phyloP scores from a whole-genome alignment of 2,329 filamentous ascomycete species.

The Cercospora brassicicola region DNA sequence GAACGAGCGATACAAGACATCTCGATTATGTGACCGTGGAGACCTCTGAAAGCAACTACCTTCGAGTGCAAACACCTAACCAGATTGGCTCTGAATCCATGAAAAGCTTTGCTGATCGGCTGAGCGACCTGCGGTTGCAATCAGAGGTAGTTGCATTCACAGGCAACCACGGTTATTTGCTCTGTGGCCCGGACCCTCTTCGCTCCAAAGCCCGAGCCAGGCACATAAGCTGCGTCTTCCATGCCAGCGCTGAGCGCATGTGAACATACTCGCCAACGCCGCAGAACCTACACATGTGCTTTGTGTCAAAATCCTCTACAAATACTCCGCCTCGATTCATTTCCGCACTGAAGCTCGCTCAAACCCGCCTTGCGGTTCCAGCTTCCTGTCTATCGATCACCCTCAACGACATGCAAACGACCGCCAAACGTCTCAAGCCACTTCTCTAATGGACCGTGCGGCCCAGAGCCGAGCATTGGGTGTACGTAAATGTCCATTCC shows the following conservation, averaged over 20 bases:
- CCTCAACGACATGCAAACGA: background rate
- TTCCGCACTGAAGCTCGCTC: background rate
- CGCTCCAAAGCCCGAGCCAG: no score
- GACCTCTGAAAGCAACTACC: background rate
- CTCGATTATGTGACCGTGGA: background rate
- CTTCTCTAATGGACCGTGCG: background rate
- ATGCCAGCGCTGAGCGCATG: no score
- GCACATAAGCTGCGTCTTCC: no score
- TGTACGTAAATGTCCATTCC: background rate
- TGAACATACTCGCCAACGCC: no score
- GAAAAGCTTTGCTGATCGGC: background rate
- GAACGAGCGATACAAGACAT: no score
- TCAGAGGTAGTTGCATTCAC: background rate
- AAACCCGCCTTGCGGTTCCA: background rate
- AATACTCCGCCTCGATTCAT: no score
- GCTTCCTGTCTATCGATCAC: background rate
- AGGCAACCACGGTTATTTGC: no score
- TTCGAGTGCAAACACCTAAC: background rate
- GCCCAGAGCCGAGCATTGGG: background rate
- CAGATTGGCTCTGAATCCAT: background rate
- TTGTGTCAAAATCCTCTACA: no score
- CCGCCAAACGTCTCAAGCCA: background rate
- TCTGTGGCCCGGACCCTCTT: no score
- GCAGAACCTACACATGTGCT: no score
- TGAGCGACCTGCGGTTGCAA: background rate